A percentile compares a stretch with the other conserved stretches of the same genome.
Evolutionary conservation across 1,284 basidiomycete genomes (phyloP).

Genomic region (Taiwanofungus camphoratus): DNA sequence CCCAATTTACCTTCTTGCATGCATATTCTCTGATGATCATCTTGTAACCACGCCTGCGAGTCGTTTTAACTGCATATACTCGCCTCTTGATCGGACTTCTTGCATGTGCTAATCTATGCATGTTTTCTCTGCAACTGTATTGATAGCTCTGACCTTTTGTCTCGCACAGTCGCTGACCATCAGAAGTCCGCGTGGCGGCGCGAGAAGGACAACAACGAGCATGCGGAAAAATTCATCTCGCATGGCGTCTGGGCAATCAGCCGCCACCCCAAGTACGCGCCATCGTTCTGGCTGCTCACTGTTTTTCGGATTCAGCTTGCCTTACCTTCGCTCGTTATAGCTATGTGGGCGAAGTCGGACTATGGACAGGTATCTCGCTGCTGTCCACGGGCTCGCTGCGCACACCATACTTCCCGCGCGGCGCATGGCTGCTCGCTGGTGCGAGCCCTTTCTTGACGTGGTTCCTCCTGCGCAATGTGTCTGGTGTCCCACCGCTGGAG

Average conservation of each 20-base stretch:
- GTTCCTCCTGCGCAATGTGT: conserved; percentile 49
- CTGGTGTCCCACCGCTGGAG: conserved; percentile 70
- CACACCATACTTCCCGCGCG: conserved; percentile 39
- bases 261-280: conserved; percentile 69
- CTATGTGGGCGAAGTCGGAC: conserved; percentile 73
- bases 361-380: conserved; percentile 70
- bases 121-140: not conserved
- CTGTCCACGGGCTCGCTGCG: conserved; percentile 48
- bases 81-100: not conserved
- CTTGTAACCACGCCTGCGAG: too few species aligned
- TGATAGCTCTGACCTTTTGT: not conserved
- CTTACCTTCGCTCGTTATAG: conserved; percentile 31
- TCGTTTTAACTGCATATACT: too few species aligned
- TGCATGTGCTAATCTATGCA: not conserved
- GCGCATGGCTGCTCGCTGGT: conserved; percentile 43
- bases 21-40: too few species aligned
- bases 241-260: conserved; percentile 68
- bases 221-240: conserved; percentile 72
- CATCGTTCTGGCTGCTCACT: conserved; percentile 1
- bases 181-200: conserved; percentile 69
- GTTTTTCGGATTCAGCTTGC: not conserved
- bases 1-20: too few species aligned
- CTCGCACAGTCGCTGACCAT: conserved; percentile 45
- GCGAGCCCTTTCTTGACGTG: conserved; percentile 67
- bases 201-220: conserved; percentile 59